Evolutionary conservation across 768 basidiomycete genomes (phyloP).

Genomic region (Mycena vulgaris): DNA sequence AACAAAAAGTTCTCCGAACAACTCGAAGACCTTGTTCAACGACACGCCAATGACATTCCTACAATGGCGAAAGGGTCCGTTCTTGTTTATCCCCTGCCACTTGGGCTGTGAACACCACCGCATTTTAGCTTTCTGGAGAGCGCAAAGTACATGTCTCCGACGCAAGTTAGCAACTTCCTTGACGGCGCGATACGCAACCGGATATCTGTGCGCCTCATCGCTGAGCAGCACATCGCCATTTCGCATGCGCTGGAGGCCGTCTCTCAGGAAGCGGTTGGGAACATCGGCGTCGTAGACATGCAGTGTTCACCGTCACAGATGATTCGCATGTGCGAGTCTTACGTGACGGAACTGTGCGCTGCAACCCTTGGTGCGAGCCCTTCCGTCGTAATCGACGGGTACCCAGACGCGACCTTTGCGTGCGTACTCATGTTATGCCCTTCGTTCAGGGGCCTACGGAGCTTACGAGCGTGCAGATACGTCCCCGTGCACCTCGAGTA

Average conservation of each 20-base stretch:
- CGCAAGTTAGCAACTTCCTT: constrained; percentile 84
- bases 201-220: constrained; percentile 89
- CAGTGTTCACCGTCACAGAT: constrained; percentile 79
- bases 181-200: constrained; percentile 90
- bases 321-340: constrained; percentile 87
- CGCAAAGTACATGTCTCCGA: constrained; percentile 84
- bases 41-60: constrained; percentile 91
- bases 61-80: constrained; percentile 90
- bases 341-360: constrained; percentile 87
- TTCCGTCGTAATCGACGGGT: constrained; percentile 78
- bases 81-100: constrained; percentile 11
- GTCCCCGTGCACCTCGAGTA: constrained; percentile 94
- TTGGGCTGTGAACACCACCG: background rate
- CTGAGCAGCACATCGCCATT: constrained; percentile 92
- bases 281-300: constrained; percentile 84
- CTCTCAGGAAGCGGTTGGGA: constrained; percentile 53
- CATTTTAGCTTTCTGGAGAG: constrained; percentile 85
- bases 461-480: constrained; percentile 64
- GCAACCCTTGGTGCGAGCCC: constrained; percentile 86
- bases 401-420: constrained; percentile 82
- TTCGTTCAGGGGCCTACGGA: too few relatives aligned
- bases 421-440: constrained; percentile 54
- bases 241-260: constrained; percentile 72
- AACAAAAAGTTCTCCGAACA: constrained; percentile 78
- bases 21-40: constrained; percentile 79